These are phyloP conservation scores for Begonia peltatifolia DNA, from an alignment of 306 rosid genomes.

Conservation along the genomic window DNA sequence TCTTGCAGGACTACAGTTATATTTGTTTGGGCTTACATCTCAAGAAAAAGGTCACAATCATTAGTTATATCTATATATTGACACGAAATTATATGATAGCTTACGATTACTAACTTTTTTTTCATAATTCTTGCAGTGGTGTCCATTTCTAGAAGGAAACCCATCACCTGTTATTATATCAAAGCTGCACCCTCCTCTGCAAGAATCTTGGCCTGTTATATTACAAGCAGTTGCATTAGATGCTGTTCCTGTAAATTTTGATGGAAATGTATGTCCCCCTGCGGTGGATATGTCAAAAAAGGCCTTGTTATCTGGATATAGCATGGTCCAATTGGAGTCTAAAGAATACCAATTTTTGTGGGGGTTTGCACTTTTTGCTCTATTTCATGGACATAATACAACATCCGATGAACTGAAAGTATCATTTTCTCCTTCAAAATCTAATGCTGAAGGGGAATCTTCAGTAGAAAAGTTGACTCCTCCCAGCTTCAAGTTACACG, in stretches of 20 bases:
- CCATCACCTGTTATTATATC: conserved; percentile 67
- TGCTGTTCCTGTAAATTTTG: conserved; percentile 64
- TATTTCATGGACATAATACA: conserved; percentile 55
- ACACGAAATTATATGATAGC: too few relatives aligned
- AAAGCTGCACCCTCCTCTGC: conserved; percentile 67
- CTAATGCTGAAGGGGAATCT: conserved; percentile 25
- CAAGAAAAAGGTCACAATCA: conserved; percentile 39
- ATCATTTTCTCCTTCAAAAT: conserved; percentile 25
- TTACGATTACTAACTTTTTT: background rate
- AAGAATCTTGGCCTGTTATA: conserved; percentile 98
- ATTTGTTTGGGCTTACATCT: conserved; percentile 50
- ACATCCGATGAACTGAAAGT: conserved; percentile 35
- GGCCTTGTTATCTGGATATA: conserved; percentile 42
- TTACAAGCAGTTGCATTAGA: conserved; percentile 91
- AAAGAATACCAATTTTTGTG: conserved; percentile 71
- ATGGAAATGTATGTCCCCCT: conserved; percentile 27
- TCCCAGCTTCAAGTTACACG: conserved; percentile 47
- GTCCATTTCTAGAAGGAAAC: conserved; percentile 80
- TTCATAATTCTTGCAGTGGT: conserved; percentile 49
- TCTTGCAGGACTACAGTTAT: conserved; percentile 69
- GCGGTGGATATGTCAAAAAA: conserved; percentile 19
- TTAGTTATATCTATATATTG: too few relatives aligned
- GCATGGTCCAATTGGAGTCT: conserved; percentile 67
- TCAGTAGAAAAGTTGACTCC: conserved; percentile 30
- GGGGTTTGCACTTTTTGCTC: conserved; percentile 76